A percentile compares a stretch with the other conserved stretches of the same genome.
Conservation (phyloP, 257 asterid species). For the Ilex aquifolium region DNA sequence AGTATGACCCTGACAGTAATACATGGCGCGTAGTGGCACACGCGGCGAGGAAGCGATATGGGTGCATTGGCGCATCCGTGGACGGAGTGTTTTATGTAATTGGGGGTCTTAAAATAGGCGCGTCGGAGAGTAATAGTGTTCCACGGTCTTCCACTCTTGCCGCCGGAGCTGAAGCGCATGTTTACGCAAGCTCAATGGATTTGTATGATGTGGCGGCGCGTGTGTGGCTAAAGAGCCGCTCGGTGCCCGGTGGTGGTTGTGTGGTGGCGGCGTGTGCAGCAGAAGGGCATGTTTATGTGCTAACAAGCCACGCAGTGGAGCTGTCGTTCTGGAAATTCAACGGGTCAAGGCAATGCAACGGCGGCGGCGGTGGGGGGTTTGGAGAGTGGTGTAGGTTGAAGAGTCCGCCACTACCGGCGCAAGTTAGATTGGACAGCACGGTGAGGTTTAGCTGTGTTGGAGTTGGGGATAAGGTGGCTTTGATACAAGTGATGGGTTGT, state of each 20-base stretch:
- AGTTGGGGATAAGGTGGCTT: constrained; percentile 54
- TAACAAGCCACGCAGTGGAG: constrained; percentile 89
- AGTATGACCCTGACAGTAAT: constrained; percentile 58
- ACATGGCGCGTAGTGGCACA: constrained; percentile 56
- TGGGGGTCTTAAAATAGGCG: constrained; percentile 67
- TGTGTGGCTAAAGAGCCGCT: constrained; percentile 59
- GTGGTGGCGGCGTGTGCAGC: constrained; percentile 82
- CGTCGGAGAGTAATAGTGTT: constrained; percentile 20
- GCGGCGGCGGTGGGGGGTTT: constrained; percentile 8
- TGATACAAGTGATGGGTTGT: constrained; percentile 77
- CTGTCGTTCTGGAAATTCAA: constrained; percentile 74
- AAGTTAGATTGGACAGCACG: constrained; percentile 69
- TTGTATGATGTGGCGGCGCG: constrained; percentile 58
- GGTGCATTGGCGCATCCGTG: constrained; percentile 67
- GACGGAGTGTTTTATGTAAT: constrained; percentile 70
- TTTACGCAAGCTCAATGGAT: constrained; percentile 80
- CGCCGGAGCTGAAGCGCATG: constrained; percentile 36
- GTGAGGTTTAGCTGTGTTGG: constrained; percentile 81
- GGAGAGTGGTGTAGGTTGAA: constrained; percentile 75
- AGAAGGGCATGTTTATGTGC: constrained; percentile 41
- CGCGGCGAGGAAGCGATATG: constrained; percentile 68
- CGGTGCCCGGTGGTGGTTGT: constrained; percentile 81
- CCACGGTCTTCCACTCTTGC: background rate
- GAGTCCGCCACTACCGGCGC: constrained; percentile 81
- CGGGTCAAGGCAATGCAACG: constrained; percentile 30